Evolutionary conservation across 1,139 yeast species (phyloP), one percentile per base, ranked within the genome.

Genomic region (Candida smagusa): DNA sequence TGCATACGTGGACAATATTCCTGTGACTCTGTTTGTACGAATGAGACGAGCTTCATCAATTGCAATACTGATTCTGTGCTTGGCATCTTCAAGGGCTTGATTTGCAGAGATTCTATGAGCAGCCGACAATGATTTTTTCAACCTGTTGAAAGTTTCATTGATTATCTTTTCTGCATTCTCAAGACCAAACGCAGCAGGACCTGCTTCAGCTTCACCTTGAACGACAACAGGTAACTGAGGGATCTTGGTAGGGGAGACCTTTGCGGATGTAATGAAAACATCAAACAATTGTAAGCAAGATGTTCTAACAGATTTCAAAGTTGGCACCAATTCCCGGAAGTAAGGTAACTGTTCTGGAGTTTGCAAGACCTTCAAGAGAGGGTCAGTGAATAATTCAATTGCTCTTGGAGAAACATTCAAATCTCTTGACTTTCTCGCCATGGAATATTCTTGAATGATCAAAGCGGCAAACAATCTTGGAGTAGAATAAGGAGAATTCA

Each of bases 151-250:
- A 5, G 81, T 77, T 36, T 82, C 88, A 36, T 68, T 67, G 24
- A 83, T 68, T 7, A 90, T 74, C 47, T 77, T 76, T 42, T 84
- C 84, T 1, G 97, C 97, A 48, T 79, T 78, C 30, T 76, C 84
- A 34, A 92, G 59, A 8, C 88, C 78, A 61, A 94, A 94, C 0
- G 97, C 97, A 49, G 84, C 90, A 1, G 96, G 90, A 1, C 97
- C 97, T 4, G 97, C 96, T 45, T 87, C 96, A 1, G 81, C 72
- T 56, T 92, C 98, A 26, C 98, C 98, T 58, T 88, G 94, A 4
- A 90, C 96, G 12, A 90, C 81, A 5, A 88, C 81, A 0, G 98
- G 95, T 25, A 94, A 61, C 41, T 80, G 85, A 0, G 97, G 97
- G 9, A 89, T 62, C 56, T 85, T 87, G 29, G 78, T 72, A n/a